phyloP scores from a whole-genome alignment of 495 filamentous ascomycete species.

The Xylaria intraflava region DNA sequence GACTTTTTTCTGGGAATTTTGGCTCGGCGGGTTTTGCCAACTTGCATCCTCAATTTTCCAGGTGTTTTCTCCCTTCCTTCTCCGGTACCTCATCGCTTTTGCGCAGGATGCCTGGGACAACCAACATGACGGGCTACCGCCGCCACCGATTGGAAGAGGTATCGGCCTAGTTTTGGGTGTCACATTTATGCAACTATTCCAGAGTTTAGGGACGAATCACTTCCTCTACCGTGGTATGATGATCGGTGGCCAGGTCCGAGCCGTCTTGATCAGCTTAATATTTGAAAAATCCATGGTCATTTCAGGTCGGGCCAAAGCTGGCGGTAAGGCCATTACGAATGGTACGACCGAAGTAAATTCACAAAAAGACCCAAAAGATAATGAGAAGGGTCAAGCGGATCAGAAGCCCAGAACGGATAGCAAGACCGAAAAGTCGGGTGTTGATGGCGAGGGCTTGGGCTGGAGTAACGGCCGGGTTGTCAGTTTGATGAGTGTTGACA shows the following conservation, averaged over 20 bases:
- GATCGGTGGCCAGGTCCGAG: constrained; percentile 69
- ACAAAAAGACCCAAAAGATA: constrained; percentile 29
- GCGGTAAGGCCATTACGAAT: constrained; percentile 40
- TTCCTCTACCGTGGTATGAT: constrained; percentile 79
- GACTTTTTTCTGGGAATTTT: constrained; percentile 79
- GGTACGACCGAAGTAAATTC: constrained; percentile 20
- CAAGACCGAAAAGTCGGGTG: constrained; percentile 37
- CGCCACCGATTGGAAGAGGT: constrained; percentile 58
- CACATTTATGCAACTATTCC: constrained; percentile 64
- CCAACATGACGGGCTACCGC: constrained; percentile 40
- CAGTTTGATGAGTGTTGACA: constrained; percentile 90
- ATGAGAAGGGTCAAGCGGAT: constrained; percentile 30
- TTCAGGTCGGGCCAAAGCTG: constrained; percentile 70
- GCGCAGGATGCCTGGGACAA: constrained; percentile 69
- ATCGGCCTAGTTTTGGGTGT: constrained; percentile 72
- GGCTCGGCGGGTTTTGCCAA: constrained; percentile 71
- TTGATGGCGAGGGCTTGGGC: constrained; percentile 62
- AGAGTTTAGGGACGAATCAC: constrained; percentile 68
- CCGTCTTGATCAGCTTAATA: constrained; percentile 65
- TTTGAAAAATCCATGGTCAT: constrained; percentile 81
- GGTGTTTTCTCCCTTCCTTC: constrained; percentile 66
- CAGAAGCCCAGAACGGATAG: constrained; percentile 31
- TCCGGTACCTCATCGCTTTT: constrained; percentile 72
- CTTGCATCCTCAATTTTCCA: constrained; percentile 62
- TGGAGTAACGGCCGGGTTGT: constrained; percentile 89